Base-by-base conservation (phyloP, 164 flowering plant genomes). In the Stephania cephalantha region DNA sequence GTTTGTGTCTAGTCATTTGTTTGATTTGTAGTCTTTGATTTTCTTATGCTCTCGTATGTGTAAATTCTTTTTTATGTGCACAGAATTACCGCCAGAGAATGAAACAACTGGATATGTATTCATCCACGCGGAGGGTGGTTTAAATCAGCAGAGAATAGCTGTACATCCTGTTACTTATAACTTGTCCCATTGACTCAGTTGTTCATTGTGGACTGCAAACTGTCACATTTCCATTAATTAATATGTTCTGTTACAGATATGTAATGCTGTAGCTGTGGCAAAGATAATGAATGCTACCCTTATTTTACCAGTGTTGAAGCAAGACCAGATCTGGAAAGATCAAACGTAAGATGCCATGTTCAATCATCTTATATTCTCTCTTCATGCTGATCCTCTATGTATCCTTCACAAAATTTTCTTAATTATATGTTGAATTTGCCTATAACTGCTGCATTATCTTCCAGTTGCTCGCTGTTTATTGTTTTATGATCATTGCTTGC, bases 261-360 rank as follows among this genome's bases (percentile, higher is more conserved):
- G 97, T 83, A 96, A 96, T 87, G 99, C 99, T 74, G 99, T 96
- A 46, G 99, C 92, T 75, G 99, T 94, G 78, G 99, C 99, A 66
- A 96, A 96, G 83, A 96, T 96, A 81, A 81, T 96, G 93, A 94
- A 96, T 85, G 95, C 98, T 15, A 94, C 99, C 45, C 98, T 96
- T 79, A 96, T 96, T 77, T 86, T 96, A 84, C 97, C 99, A 64
- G 82, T 96, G 78, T 79, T 96, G 87, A 96, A 96, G 91, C 99
- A 96, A 76, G 99, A 96, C 77, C 98, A 96, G 84, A 96, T 96
- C 65, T 94, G 99, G 98, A 94, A 96, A 83, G 99, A 96, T 77
- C 97, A 96, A 85, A 96, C 98, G 98, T 96, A 79, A 88, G 94
- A 80, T 80, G 45, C 71, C 74, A 77, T 55, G 20, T 30, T 78